Evolutionary conservation across 2,329 filamentous ascomycete species (phyloP).

Genomic region (Hymenotorrendiella dingleyae): DNA sequence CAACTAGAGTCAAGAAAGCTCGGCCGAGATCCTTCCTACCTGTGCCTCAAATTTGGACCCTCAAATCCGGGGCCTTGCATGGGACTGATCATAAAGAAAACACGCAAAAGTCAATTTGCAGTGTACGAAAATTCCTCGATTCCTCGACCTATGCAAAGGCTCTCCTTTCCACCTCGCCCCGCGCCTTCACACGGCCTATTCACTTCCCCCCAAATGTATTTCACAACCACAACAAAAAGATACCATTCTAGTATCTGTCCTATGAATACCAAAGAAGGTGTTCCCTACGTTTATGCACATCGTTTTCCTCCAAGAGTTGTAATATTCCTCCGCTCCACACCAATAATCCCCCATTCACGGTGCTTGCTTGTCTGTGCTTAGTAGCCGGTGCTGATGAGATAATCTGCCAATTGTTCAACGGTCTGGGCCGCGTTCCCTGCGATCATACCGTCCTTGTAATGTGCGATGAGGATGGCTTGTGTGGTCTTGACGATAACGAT

Average conservation of each 20-base stretch:
- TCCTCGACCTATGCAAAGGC: constrained; percentile 26
- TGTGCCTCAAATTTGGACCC: too few relatives aligned
- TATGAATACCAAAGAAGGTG: constrained; percentile 18
- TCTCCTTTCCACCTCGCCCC: constrained; percentile 4
- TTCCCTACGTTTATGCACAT: constrained; percentile 17
- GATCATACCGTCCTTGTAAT: constrained; percentile 70
- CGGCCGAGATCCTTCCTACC: too few relatives aligned
- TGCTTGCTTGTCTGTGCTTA: constrained; percentile 38
- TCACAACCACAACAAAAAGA: constrained; percentile 14
- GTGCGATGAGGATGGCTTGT: constrained; percentile 81
- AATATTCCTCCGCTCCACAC: neutral
- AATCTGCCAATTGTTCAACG: constrained; percentile 80
- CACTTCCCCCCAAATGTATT: constrained; percentile 14
- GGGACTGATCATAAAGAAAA: too few relatives aligned
- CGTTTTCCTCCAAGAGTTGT: constrained; percentile 1
- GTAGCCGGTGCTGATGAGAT: constrained; percentile 67
- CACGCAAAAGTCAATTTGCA: too few relatives aligned
- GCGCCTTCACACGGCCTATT: constrained; percentile 18
- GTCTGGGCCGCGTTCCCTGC: constrained; percentile 72
- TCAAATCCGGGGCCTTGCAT: too few relatives aligned
- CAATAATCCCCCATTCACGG: neutral
- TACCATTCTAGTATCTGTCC: constrained; percentile 26
- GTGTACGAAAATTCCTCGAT: constrained; percentile 17
- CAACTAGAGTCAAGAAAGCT: too few relatives aligned
- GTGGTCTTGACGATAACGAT: constrained; percentile 79